Conservation (phyloP, 768 basidiomycete species). For the Suillus americanus region DNA sequence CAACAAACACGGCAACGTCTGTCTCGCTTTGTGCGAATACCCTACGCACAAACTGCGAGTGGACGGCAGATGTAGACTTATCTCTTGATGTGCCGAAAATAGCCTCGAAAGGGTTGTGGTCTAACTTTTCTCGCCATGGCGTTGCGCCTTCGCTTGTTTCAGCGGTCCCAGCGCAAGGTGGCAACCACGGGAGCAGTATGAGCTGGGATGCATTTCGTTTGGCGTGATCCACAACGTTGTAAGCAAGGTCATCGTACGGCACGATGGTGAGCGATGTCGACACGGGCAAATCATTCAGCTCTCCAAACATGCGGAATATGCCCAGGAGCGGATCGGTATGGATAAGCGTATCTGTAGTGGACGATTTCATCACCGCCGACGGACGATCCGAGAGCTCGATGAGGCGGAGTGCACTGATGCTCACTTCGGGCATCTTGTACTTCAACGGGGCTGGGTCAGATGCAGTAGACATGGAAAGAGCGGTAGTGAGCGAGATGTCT, state of each 20-base stretch:
- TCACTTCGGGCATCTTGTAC: constrained; percentile 31
- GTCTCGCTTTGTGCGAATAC: constrained; percentile 70
- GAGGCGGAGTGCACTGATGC: constrained; percentile 77
- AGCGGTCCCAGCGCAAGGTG: constrained; percentile 28
- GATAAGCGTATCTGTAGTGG: constrained; percentile 64
- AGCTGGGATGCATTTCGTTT: constrained; percentile 60
- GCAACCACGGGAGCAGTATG: constrained; percentile 82
- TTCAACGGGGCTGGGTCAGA: constrained; percentile 4
- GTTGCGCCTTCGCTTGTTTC: constrained; percentile 4
- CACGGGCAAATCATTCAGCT: constrained; percentile 56
- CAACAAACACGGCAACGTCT: constrained; percentile 85
- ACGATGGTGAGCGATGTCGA: constrained; percentile 73
- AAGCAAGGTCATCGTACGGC: constrained; percentile 69
- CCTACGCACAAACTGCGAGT: constrained; percentile 82
- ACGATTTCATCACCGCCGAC: constrained; percentile 63
- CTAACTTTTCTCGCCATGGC: constrained; percentile 19
- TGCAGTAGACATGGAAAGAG: constrained; percentile 8
- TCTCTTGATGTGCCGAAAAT: constrained; percentile 46
- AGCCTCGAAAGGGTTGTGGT: constrained; percentile 68
- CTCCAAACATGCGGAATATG: constrained; percentile 76
- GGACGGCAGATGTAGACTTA: constrained; percentile 50
- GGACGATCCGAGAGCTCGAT: constrained; percentile 78
- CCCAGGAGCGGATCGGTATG: constrained; percentile 71
- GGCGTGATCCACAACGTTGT: constrained; percentile 70
- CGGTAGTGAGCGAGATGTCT: constrained; percentile 6